phyloP scores from a whole-genome alignment of 2,329 filamentous ascomycete species.

The Ophiocordyceps camponoti-leonardi region DNA sequence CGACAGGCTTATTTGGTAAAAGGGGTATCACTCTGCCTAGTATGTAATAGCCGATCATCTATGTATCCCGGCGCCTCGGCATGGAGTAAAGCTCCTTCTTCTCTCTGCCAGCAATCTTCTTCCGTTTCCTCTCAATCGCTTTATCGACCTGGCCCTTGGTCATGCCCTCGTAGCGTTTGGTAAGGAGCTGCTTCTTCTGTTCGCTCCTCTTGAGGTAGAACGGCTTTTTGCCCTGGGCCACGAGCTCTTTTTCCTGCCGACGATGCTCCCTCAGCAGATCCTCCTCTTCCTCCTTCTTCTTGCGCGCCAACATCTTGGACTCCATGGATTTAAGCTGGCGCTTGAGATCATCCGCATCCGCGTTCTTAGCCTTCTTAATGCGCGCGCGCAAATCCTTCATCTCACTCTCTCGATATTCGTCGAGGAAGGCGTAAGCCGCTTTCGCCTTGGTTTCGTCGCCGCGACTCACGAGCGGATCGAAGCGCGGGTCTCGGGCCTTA shows the following conservation, averaged over 20 bases:
- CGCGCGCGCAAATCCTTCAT: constrained; percentile 55
- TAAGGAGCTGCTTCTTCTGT: constrained; percentile 69
- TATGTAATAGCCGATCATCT: neutral
- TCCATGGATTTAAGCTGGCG: constrained; percentile 61
- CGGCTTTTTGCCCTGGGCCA: constrained; percentile 77
- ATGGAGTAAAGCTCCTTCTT: constrained; percentile 47
- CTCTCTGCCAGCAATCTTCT: constrained; percentile 79
- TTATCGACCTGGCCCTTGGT: constrained; percentile 72
- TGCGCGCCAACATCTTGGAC: constrained; percentile 54
- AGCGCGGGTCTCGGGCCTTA: constrained; percentile 71
- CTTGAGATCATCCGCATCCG: constrained; percentile 53
- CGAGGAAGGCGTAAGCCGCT: constrained; percentile 72
- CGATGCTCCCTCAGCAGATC: constrained; percentile 60
- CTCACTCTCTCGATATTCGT: constrained; percentile 73
- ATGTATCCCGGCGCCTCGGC: constrained; percentile 10
- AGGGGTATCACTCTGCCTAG: neutral
- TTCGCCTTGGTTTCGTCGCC: constrained; percentile 40
- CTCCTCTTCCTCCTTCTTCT: constrained; percentile 51
- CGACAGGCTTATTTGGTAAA: too few species aligned
- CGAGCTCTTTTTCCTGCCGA: constrained; percentile 65
- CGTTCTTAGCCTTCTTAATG: constrained; percentile 46
- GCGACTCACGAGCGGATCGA: constrained; percentile 44
- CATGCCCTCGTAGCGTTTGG: constrained; percentile 67
- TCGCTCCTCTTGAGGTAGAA: constrained; percentile 90
- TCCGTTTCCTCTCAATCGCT: constrained; percentile 70